Evolutionary conservation across 2,329 filamentous ascomycete species (phyloP), one percentile per base, ranked within the genome.

Genomic region (Botrytis tulipae): DNA sequence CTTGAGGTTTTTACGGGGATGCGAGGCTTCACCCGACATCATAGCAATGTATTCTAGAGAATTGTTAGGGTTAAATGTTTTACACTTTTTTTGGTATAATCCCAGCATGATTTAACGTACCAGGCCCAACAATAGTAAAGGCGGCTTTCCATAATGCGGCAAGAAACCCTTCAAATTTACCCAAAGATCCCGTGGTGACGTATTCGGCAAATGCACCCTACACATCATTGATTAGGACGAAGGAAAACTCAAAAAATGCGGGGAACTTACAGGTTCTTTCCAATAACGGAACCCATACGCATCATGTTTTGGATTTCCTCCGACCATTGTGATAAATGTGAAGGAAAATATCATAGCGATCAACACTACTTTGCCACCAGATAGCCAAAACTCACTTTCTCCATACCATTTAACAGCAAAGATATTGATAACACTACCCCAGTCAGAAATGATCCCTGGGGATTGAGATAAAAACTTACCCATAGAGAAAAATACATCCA

Each of bases 291-390:
- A 94, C 32, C 92, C 92, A 78, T 90, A 93, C 2, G 88, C 85
- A 77, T 92, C 90, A 66, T 88, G 84, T 9, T 89, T 80, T 0
- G 93, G 93, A 77, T 95, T 95, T 44, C 91, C 93, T 51, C 92
- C 93, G 12, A 93, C 84, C 78, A 79, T 88, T 67, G 89, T 90
- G 77, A 95, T 86, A 79, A 95, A 92, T n/a, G 93, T 94, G 82
- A 92, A 94, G 80, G 84, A 75, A 54, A 79, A 78, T 20, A 79
- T 60, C 71, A 78, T 78, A 46, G 73, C 82, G 80, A 93, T 90
- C 70, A 93, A 74, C 6, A 78, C 48, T 9, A 79, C 67, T 66
- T 79, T 79, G 4, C 78, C 78, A 37, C 74, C 74, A 35, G 87
- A 87, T 4, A 90, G 83, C 87, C 87, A 90, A 78, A 95, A 95